Percentiles rank a stretch among this genome's conserved stretches.
Evolutionary conservation across 495 filamentous ascomycete genomes (phyloP).

Genomic region (Bacidia rubella): DNA sequence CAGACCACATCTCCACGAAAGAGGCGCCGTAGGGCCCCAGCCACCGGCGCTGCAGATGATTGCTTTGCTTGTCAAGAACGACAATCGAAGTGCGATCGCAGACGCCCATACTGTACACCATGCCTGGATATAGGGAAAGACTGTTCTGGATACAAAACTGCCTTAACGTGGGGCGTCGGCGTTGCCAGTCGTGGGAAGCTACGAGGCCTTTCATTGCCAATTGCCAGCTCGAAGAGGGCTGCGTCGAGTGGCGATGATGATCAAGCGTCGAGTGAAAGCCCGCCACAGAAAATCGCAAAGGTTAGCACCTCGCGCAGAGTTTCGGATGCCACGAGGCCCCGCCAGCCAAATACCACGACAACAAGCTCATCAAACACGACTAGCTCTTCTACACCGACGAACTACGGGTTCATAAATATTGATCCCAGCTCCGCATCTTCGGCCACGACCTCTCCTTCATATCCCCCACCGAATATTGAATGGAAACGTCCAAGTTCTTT

Average conservation of each 20-base stretch:
- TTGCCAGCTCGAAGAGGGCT: conserved; percentile 46
- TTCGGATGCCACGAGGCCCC: conserved; percentile 11
- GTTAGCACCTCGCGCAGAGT: conserved; percentile 11
- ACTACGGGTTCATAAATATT: conserved; percentile 40
- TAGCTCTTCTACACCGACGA: conserved; percentile 21
- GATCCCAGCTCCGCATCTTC: conserved; percentile 26
- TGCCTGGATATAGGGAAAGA: conserved; percentile 85
- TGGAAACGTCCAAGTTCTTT: conserved; percentile 12
- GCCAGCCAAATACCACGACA: conserved; percentile 15
- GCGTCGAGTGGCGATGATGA: conserved; percentile 31
- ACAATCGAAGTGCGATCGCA: conserved; percentile 74
- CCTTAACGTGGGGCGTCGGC: conserved; percentile 93
- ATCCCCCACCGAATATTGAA: conserved; percentile 16
- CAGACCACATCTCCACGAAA: conserved; percentile 44
- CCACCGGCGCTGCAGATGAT: conserved; percentile 83
- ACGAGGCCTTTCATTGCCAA: conserved; percentile 71
- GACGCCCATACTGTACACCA: conserved; percentile 88
- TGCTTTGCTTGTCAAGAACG: conserved; percentile 87
- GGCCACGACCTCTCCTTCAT: conserved; percentile 20
- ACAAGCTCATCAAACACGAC: conserved; percentile 10
- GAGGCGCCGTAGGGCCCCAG: conserved; percentile 74
- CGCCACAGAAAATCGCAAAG: conserved; percentile 9
- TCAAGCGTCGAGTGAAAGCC: conserved; percentile 13
- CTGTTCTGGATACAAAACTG: conserved; percentile 94
- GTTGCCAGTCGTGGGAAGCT: conserved; percentile 95